These are phyloP conservation scores for Spiraea crenata DNA, from an alignment of 331 rosid species.

Conservation along the genomic window DNA sequence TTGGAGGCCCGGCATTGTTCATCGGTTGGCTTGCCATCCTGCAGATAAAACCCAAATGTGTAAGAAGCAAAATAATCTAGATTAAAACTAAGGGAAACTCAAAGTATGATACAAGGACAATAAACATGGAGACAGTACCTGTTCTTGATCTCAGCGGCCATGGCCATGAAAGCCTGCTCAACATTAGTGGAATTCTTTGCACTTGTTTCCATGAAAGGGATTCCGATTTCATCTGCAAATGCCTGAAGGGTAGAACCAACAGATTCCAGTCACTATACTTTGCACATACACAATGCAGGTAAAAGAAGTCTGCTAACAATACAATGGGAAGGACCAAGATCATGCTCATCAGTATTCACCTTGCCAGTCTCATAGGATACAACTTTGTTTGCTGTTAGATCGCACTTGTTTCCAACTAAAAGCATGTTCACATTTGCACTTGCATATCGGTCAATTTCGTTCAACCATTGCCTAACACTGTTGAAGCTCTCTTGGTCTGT, in stretches of 20 bases:
- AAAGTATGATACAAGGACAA: background rate
- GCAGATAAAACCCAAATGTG: slow-evolving; percentile 24
- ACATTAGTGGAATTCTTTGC: slow-evolving; percentile 91
- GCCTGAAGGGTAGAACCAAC: slow-evolving; percentile 44
- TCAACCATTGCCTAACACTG: slow-evolving; percentile 94
- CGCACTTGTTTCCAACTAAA: slow-evolving; percentile 87
- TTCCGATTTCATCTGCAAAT: slow-evolving; percentile 97
- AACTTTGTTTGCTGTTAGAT: slow-evolving; percentile 87
- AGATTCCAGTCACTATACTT: slow-evolving; percentile 16
- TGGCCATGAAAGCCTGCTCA: slow-evolving; percentile 99
- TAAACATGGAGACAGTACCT: slow-evolving; percentile 41
- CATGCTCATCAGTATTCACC: slow-evolving; percentile 41
- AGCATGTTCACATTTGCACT: slow-evolving; percentile 96
- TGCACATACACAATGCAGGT: background rate
- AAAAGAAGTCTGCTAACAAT: background rate
- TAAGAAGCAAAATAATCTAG: background rate
- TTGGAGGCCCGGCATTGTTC: slow-evolving; percentile 91
- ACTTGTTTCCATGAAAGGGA: slow-evolving; percentile 99
- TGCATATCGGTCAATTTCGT: slow-evolving; percentile 93
- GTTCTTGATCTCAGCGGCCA: slow-evolving; percentile 96
- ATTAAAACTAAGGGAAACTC: background rate
- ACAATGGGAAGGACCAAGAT: background rate
- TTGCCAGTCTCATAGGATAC: slow-evolving; percentile 91
- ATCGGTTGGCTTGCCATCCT: slow-evolving; percentile 99
- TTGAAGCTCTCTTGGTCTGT: slow-evolving; percentile 96